phyloP scores from a whole-genome alignment of 2,329 filamentous ascomycete species.

The Fusarium acutatum region DNA sequence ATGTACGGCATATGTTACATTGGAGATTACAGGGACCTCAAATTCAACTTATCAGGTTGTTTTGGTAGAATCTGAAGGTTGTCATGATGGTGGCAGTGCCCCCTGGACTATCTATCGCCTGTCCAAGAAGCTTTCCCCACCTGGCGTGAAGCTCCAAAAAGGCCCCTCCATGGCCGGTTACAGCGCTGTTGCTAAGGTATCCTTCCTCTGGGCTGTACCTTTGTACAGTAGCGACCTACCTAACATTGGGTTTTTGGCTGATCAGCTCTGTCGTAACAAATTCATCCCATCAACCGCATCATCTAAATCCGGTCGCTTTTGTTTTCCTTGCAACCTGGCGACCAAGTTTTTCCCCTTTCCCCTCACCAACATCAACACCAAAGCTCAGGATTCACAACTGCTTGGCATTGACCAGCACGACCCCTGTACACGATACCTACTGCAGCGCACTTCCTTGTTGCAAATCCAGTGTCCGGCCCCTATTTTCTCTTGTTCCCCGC shows the following conservation, averaged over 20 bases:
- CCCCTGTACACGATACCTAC: slow-evolving; percentile 8
- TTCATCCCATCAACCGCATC: slow-evolving; percentile 14
- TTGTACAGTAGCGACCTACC: neutral
- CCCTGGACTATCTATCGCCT: neutral
- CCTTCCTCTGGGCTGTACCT: neutral
- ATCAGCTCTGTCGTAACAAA: slow-evolving; percentile 4
- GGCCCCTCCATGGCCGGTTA: neutral
- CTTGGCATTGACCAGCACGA: slow-evolving; percentile 17
- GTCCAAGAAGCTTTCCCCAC: neutral
- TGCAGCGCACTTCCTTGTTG: slow-evolving; percentile 20
- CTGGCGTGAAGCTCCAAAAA: slow-evolving; percentile 8
- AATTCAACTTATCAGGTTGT: neutral
- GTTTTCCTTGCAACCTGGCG: neutral
- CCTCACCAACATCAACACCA: slow-evolving; percentile 6
- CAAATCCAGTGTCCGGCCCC: slow-evolving; percentile 27
- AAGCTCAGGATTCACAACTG: neutral
- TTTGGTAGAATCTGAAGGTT: neutral
- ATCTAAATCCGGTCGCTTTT: neutral
- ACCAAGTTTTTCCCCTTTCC: neutral
- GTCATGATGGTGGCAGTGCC: slow-evolving; percentile 5
- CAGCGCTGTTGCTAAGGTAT: neutral
- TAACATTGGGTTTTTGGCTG: neutral
- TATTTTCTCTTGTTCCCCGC: slow-evolving; percentile 27
- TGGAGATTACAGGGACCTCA: neutral
- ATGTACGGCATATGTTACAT: slow-evolving; percentile 7